Evolutionary conservation across 108 stramenopile genomes (phyloP), one percentile per base, ranked within the genome.

Genomic region (Phaeodactylum tricornutum): DNA sequence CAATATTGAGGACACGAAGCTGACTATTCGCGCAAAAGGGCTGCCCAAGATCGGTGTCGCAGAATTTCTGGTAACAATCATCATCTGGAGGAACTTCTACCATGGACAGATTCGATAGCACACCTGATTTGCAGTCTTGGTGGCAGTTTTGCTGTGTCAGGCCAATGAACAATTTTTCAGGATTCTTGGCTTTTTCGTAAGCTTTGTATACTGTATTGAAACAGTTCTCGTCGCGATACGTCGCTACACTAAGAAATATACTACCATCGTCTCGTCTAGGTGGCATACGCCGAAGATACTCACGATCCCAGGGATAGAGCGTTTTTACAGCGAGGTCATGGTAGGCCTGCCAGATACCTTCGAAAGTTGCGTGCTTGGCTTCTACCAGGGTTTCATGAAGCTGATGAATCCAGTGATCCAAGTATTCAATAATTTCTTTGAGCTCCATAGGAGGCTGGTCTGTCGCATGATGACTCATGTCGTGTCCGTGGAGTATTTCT

Each of bases 121-220:
- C 61, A 16, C 81, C 86, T 29, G 69, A 66, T 50, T 51, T 69
- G 51, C 93, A 80, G 55, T 95, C 56, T 25, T 71, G 59, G 41
- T 88, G 60, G 69, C 97, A 97, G 56, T 97, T 97, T 74, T 96
- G 93, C 23, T 84, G 65, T 11, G 95, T 84, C 5, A 87, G 69
- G 19, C 92, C 93, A 17, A 95, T 76, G 49, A 72, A 91, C 29
- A 96, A 43, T 32, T 65, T 57, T 14, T 94, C 79, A 7, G 96
- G 96, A 52, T 72, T 2, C 19, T 64, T 46, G 9, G 89, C 89
- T 37, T 81, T 71, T 17, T 64, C 59, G 70, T 77, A 96, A 14
- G 91, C 85, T 35, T 70, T 70, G 1, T 59, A 64, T 3, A 96
- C 54, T 9, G 96, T 96, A 29, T 78, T 68, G 3, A 71, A 67